Conservation (phyloP, 306 rosid genomes). For the Trichosanthes truncata region DNA sequence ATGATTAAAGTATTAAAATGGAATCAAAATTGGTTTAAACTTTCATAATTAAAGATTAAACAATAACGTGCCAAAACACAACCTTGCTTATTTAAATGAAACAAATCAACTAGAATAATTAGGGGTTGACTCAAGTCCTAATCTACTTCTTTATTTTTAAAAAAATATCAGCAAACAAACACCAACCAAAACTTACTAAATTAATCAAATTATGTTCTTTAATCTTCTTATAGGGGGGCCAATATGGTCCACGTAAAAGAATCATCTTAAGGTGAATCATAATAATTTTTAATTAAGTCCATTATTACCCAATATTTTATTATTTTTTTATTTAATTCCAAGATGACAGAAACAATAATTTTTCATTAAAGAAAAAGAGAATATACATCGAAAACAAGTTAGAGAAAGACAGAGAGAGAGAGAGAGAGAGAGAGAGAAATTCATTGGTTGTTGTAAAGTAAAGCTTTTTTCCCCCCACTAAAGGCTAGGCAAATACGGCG, state of each 20-base stretch:
- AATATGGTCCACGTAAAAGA: neutral
- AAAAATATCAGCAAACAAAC: neutral
- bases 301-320: neutral
- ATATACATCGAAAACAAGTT: neutral
- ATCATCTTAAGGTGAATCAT: neutral
- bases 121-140: constrained; percentile 9
- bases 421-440: no score
- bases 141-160: neutral
- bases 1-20: neutral
- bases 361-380: neutral
- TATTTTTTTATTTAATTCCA: neutral
- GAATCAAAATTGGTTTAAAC: neutral
- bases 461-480: neutral
- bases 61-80: neutral
- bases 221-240: neutral
- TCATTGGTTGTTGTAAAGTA: neutral
- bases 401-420: no score
- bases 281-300: neutral
- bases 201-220: neutral
- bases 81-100: neutral
- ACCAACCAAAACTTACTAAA: neutral
- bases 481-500: neutral
- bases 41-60: neutral
- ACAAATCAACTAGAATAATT: neutral
- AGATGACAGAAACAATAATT: neutral